phyloP scores from a whole-genome alignment of 495 filamentous ascomycete genomes.

The Aeminium ludgeri region DNA sequence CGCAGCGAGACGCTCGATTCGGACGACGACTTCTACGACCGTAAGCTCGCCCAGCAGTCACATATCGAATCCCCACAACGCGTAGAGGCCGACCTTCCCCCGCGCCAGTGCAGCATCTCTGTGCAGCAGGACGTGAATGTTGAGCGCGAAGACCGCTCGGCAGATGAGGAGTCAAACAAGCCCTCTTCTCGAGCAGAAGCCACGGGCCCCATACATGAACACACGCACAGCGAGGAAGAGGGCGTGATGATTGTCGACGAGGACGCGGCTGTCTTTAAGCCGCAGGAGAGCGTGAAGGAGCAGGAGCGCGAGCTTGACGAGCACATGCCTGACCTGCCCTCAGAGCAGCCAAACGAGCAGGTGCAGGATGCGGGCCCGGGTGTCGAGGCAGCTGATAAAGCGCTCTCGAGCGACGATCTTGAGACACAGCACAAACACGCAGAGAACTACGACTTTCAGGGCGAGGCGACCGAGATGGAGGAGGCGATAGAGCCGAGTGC shows the following conservation, averaged over 20 bases:
- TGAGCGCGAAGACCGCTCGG: neutral
- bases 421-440: neutral
- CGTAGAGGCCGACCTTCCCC: neutral
- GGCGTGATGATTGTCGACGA: neutral
- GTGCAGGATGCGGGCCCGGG: neutral
- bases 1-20: neutral
- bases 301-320: constrained; percentile 5
- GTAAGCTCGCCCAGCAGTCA: constrained; percentile 10
- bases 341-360: neutral
- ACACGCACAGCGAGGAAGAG: neutral
- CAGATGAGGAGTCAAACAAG: neutral
- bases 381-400: neutral
- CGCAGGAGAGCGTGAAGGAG: constrained; percentile 2
- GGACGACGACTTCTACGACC: constrained; percentile 26
- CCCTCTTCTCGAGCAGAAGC: neutral
- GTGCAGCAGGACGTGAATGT: constrained; percentile 1
- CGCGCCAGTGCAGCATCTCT: neutral
- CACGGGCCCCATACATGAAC: neutral
- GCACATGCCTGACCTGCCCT: neutral
- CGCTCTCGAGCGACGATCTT: neutral
- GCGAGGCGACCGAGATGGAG: constrained; percentile 13
- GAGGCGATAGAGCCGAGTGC: constrained; percentile 11
- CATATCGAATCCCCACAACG: neutral
- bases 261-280: neutral
- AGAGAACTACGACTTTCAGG: constrained; percentile 17